Evolutionary conservation across 2,329 filamentous ascomycete genomes (phyloP).

Genomic region (Colletotrichum aenigma): DNA sequence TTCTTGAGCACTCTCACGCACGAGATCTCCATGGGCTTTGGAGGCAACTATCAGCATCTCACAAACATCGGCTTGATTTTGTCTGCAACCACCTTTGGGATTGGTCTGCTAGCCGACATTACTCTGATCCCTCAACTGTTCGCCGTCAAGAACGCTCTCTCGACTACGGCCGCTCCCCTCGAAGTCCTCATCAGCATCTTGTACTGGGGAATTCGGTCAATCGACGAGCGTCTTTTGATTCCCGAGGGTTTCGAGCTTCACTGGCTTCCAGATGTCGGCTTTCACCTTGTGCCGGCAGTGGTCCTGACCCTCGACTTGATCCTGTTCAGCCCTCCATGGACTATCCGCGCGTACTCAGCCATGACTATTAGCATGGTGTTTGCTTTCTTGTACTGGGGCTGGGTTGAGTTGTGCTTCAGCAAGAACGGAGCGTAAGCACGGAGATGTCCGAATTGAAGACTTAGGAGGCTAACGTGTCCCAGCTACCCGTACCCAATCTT

Average conservation of each 20-base stretch:
- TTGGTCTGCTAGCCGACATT: slow-evolving; percentile 69
- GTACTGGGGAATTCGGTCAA: slow-evolving; percentile 72
- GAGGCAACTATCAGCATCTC: slow-evolving; percentile 73
- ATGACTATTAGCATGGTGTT: slow-evolving; percentile 61
- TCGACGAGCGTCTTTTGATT: slow-evolving; percentile 57
- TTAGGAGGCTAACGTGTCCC: slow-evolving; percentile 26
- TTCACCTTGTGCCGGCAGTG: slow-evolving; percentile 70
- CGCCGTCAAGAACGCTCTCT: slow-evolving; percentile 68
- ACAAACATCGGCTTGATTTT: slow-evolving; percentile 74
- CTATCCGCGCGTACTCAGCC: slow-evolving; percentile 63
- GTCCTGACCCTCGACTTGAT: slow-evolving; percentile 69
- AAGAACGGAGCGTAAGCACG: slow-evolving; percentile 66
- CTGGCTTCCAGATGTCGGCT: slow-evolving; percentile 63
- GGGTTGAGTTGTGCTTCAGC: slow-evolving; percentile 75
- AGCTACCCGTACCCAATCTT: slow-evolving; percentile 92
- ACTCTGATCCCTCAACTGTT: slow-evolving; percentile 64
- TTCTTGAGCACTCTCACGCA: slow-evolving; percentile 56
- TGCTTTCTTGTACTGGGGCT: slow-evolving; percentile 75
- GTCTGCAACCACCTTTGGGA: slow-evolving; percentile 63
- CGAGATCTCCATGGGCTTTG: slow-evolving; percentile 62
- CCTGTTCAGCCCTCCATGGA: slow-evolving; percentile 75
- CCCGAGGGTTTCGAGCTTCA: slow-evolving; percentile 61
- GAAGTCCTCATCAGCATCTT: slow-evolving; percentile 74
- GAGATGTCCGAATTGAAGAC: not conserved
- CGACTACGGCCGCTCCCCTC: slow-evolving; percentile 69